Conservation (phyloP, 2,329 filamentous ascomycete genomes). For the Monosporascus sp. region DNA sequence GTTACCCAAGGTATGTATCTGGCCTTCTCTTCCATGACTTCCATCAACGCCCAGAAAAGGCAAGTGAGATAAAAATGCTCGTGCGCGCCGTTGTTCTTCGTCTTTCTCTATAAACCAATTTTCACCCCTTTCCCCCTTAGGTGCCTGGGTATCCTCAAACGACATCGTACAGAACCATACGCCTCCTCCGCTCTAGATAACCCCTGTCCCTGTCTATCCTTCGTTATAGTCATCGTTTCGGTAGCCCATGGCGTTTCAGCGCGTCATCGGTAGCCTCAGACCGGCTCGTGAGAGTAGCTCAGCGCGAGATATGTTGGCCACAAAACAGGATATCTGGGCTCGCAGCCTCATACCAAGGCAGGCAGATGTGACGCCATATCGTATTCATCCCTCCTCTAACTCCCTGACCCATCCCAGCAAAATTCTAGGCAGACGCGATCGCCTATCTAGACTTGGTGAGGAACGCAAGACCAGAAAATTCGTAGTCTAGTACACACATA, state of each 20-base stretch:
- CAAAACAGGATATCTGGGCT: not conserved
- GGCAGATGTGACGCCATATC: slow-evolving; percentile 7
- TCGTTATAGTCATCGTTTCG: slow-evolving; percentile 10
- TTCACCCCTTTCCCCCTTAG: slow-evolving; percentile 14
- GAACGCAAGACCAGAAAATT: slow-evolving; percentile 12
- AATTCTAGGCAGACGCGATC: not conserved
- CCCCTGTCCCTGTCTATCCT: slow-evolving; percentile 16
- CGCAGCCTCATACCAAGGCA: slow-evolving; percentile 6
- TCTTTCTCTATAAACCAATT: slow-evolving; percentile 21
- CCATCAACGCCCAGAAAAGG: slow-evolving; percentile 1
- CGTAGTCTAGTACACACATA: slow-evolving; percentile 18
- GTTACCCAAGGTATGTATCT: not conserved
- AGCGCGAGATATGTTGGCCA: not conserved
- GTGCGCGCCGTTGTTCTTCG: slow-evolving; percentile 18
- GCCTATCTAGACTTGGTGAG: not conserved
- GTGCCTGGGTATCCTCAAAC: slow-evolving; percentile 24
- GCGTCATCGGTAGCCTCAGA: slow-evolving; percentile 1
- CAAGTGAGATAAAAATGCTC: slow-evolving; percentile 13
- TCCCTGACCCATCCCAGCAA: slow-evolving; percentile 10
- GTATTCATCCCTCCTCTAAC: slow-evolving; percentile 7
- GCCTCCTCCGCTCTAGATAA: slow-evolving; percentile 17
- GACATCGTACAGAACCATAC: slow-evolving; percentile 23
- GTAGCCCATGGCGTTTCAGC: slow-evolving; percentile 1
- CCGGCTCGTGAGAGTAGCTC: slow-evolving; percentile 3
- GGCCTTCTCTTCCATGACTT: not conserved